phyloP scores from a whole-genome alignment of 2,329 filamentous ascomycete species.

The Stenocarpella maydis region DNA sequence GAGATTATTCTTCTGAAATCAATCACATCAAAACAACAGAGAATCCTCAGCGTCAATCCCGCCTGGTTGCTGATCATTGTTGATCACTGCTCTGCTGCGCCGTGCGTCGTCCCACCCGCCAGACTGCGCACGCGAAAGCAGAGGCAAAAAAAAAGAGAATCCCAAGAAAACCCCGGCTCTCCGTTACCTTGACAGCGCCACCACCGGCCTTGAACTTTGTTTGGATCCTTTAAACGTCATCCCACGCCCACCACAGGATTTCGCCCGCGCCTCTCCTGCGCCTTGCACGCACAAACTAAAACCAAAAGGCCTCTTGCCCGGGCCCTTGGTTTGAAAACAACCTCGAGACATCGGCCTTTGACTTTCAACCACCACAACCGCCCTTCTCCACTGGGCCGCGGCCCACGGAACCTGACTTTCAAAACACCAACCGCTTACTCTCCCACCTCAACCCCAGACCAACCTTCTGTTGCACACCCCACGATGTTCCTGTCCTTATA shows the following conservation, averaged over 20 bases:
- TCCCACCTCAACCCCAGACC: slow-evolving; percentile 16
- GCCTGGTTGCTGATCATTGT: background rate
- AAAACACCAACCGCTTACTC: slow-evolving; percentile 28
- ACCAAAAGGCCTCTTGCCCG: slow-evolving; percentile 28
- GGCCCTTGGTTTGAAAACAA: slow-evolving; percentile 29
- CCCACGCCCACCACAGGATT: slow-evolving; percentile 26
- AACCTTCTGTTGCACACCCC: slow-evolving; percentile 28
- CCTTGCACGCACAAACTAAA: slow-evolving; percentile 16
- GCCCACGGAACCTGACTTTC: slow-evolving; percentile 26
- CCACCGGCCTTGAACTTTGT: background rate
- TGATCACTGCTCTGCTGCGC: slow-evolving; percentile 4
- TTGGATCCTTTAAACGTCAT: slow-evolving; percentile 33
- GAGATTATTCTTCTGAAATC: background rate
- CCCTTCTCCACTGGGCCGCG: slow-evolving; percentile 26
- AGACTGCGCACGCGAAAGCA: background rate
- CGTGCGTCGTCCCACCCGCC: background rate
- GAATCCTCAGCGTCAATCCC: no score
- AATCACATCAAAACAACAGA: no score
- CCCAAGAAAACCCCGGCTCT: background rate
- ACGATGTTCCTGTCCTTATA: slow-evolving; percentile 45
- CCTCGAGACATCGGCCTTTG: slow-evolving; percentile 28
- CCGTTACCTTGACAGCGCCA: slow-evolving; percentile 19
- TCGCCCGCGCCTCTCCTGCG: slow-evolving; percentile 14
- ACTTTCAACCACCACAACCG: background rate
- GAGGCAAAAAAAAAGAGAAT: background rate